Evolutionary conservation across 768 basidiomycete genomes (phyloP).

Genomic region (Amanita rimosa): DNA sequence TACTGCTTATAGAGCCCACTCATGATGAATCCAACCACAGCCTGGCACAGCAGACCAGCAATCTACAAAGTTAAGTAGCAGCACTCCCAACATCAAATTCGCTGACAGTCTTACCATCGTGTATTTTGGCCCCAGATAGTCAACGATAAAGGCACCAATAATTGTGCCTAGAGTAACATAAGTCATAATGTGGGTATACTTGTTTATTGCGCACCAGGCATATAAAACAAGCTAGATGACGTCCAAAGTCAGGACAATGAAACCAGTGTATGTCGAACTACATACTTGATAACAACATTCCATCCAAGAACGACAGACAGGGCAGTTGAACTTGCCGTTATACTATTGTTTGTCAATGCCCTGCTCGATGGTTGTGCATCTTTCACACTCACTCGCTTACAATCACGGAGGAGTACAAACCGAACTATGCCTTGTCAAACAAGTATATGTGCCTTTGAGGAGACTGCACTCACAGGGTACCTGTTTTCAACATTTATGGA

Average conservation of each 20-base stretch:
- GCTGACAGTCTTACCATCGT: slow-evolving; percentile 43
- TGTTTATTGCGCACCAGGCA: slow-evolving; percentile 17
- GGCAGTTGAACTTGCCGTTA: slow-evolving; percentile 41
- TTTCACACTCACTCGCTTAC: slow-evolving; percentile 38
- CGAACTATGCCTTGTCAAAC: slow-evolving; percentile 38
- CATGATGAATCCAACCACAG: slow-evolving; percentile 81
- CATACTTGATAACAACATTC: slow-evolving; percentile 77
- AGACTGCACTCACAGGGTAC: slow-evolving; percentile 43
- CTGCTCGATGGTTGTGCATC: not conserved
- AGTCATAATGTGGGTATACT: not conserved
- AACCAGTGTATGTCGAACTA: not conserved
- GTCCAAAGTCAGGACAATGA: not conserved
- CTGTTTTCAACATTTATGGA: slow-evolving; percentile 19
- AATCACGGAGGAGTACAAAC: slow-evolving; percentile 72
- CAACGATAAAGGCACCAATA: slow-evolving; percentile 65
- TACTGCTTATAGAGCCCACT: slow-evolving; percentile 62
- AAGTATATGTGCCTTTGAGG: not conserved
- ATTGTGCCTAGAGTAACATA: slow-evolving; percentile 47
- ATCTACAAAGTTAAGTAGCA: slow-evolving; percentile 31
- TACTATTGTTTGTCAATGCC: slow-evolving; percentile 21
- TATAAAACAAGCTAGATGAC: slow-evolving; percentile 23
- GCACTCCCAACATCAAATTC: too few species aligned
- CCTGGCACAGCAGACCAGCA: slow-evolving; percentile 52
- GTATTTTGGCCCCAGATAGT: slow-evolving; percentile 63
- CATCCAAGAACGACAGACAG: slow-evolving; percentile 68